phyloP scores from a whole-genome alignment of 768 basidiomycete species.

The Royoungia palumana region DNA sequence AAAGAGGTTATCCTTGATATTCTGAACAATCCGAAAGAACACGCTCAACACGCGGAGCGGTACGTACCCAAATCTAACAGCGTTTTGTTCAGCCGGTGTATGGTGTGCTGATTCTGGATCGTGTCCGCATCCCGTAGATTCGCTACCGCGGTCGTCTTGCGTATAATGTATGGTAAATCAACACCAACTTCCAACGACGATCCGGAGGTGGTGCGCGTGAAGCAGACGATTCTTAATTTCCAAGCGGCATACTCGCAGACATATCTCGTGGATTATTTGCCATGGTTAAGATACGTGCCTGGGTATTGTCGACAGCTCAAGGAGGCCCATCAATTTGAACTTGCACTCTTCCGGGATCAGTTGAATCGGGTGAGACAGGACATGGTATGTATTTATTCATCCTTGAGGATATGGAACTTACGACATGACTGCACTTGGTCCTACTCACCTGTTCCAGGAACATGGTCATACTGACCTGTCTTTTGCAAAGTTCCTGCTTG shows the following conservation, averaged over 20 bases:
- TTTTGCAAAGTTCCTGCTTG: constrained; percentile 51
- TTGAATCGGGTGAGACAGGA: constrained; percentile 18
- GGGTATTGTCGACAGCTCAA: constrained; percentile 52
- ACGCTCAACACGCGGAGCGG: constrained; percentile 15
- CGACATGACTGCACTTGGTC: not conserved
- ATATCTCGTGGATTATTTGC: constrained; percentile 33
- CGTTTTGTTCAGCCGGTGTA: no score
- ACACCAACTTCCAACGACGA: constrained; percentile 16
- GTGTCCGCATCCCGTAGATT: constrained; percentile 12
- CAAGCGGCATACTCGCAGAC: constrained; percentile 29
- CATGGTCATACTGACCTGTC: constrained; percentile 15
- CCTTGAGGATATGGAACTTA: no score
- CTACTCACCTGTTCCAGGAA: constrained; percentile 5
- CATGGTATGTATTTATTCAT: not conserved
- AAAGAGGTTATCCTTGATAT: constrained; percentile 18
- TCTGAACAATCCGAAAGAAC: constrained; percentile 12
- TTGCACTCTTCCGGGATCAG: constrained; percentile 47
- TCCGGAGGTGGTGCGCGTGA: constrained; percentile 18
- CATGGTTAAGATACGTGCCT: constrained; percentile 44
- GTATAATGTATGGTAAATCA: constrained; percentile 26
- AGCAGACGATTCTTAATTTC: constrained; percentile 19
- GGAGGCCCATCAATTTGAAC: constrained; percentile 49
- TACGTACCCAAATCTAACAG: not conserved
- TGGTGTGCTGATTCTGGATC: no score
- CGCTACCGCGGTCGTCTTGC: constrained; percentile 21